Evolutionary conservation across 441 rosid genomes (phyloP).

Genomic region (Gossypium aridum): DNA sequence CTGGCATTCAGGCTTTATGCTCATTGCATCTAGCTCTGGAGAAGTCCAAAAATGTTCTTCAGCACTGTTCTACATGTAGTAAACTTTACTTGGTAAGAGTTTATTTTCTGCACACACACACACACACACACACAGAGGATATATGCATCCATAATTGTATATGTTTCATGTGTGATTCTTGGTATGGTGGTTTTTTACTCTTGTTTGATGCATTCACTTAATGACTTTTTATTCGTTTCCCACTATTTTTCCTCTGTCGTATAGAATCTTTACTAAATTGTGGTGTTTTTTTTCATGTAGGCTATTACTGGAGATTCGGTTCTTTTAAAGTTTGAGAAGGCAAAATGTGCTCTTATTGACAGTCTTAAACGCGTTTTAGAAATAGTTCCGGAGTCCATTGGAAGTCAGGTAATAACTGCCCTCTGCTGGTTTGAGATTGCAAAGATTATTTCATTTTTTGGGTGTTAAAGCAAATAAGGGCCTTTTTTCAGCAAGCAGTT

Average conservation of each 20-base stretch:
- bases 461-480: background rate
- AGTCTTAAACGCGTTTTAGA: conserved; percentile 92
- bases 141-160: background rate
- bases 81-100: conserved; percentile 84
- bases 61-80: conserved; percentile 90
- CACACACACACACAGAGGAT: background rate
- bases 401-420: conserved; percentile 54
- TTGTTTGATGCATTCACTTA: background rate
- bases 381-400: conserved; percentile 86
- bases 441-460: background rate
- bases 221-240: background rate
- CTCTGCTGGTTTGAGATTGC: background rate
- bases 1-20: conserved; percentile 95
- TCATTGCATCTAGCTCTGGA: conserved; percentile 92
- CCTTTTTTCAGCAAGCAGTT: background rate
- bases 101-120: background rate
- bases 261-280: background rate
- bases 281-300: conserved; percentile 28
- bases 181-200: background rate
- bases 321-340: conserved; percentile 82
- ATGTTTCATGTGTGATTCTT: background rate
- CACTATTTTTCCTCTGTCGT: background rate
- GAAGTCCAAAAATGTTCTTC: conserved; percentile 85
- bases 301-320: conserved; percentile 97
- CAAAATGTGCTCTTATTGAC: conserved; percentile 60